Base-by-base conservation (phyloP, 371 early-diverging fungal genomes). In the Saksenaea oblongispora region DNA sequence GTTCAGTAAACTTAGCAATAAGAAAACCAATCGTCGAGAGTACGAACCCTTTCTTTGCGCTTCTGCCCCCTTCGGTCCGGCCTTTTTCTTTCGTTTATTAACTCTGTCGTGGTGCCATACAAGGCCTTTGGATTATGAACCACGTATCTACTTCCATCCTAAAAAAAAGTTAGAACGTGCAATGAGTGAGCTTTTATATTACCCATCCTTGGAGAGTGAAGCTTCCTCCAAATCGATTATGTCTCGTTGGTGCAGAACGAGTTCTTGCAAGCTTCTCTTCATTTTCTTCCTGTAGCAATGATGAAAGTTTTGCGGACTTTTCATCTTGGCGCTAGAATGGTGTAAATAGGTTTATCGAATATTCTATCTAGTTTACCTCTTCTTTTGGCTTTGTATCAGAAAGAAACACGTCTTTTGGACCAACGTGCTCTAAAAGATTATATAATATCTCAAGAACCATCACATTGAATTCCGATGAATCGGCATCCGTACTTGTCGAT, bases 161-260 rank as follows among this genome's bases (percentile, higher is more conserved):
- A 66, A 5, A 11, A 22, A 7, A 47, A 22, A 18, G 22, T 18
- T 47, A 22, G 22, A 47, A 22, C 3, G n/a, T 4, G 9, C 3
- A 1, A 39, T 14, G 51, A 47, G 22, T 18, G 0, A 11, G 24
- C 17, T n/a, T 44, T 14, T 17, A 8, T 56, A 36, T 69, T 73
- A 87, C 87, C 71, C 70, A 72, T 31, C 76, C 58, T 57, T 81
- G 64, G 5, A 89, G 56, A 3, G 79, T 58, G 60, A 82, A 73
- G 11, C 83, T 80, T n/a, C 88, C 88, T 15, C 86, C 88, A 64
- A 89, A 88, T 58, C 87, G 70, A 26, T 82, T 76, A 60, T 88
- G 90, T 27, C 90, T 59, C 0, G 77, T 62, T 3, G 77, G 66
- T 41, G 62, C 69, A 15, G 54, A 58, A 59, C 63, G 61, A 5